Conservation (phyloP, 164 flowering plant genomes). For the Berberis vulgaris region DNA sequence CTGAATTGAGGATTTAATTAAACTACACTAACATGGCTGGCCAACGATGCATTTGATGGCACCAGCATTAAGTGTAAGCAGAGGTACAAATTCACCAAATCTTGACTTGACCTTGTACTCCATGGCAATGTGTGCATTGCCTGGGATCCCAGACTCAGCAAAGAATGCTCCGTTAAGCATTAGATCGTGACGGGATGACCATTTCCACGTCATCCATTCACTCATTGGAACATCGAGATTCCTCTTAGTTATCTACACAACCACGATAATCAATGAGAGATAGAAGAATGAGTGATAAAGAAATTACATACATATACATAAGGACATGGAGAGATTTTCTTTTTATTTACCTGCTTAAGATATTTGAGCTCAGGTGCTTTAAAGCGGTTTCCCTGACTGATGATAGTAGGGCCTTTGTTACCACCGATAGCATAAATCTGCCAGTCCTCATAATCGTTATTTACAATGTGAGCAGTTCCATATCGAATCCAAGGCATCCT, state of each 20-base stretch:
- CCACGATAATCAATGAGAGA: too few species aligned
- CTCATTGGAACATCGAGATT: slow-evolving; percentile 13
- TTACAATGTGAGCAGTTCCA: slow-evolving; percentile 65
- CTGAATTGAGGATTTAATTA: too few species aligned
- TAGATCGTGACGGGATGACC: slow-evolving; percentile 72
- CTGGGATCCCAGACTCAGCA: slow-evolving; percentile 33
- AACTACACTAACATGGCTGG: slow-evolving; percentile 23
- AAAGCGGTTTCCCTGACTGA: slow-evolving; percentile 79
- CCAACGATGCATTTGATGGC: slow-evolving; percentile 27
- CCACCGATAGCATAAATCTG: slow-evolving; percentile 83
- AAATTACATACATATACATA: too few species aligned
- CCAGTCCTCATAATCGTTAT: slow-evolving; percentile 83
- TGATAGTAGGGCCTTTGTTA: slow-evolving; percentile 55
- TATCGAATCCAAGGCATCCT: slow-evolving; percentile 75
- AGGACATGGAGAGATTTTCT: too few species aligned
- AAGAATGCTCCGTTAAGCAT: slow-evolving; percentile 71
- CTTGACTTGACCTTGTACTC: slow-evolving; percentile 38
- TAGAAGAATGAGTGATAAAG: too few species aligned
- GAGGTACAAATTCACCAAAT: slow-evolving; percentile 38
- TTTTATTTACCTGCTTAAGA: slow-evolving; percentile 33
- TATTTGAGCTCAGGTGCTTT: slow-evolving; percentile 33
- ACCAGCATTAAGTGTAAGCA: slow-evolving; percentile 57
- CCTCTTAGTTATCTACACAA: slow-evolving; percentile 19
- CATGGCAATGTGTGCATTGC: slow-evolving; percentile 2
- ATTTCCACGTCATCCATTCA: slow-evolving; percentile 63